A percentile compares a stretch with the other conserved stretches of the same genome.
Evolutionary conservation across 257 asterid species (phyloP).

Genomic region (Agastache rugosa): DNA sequence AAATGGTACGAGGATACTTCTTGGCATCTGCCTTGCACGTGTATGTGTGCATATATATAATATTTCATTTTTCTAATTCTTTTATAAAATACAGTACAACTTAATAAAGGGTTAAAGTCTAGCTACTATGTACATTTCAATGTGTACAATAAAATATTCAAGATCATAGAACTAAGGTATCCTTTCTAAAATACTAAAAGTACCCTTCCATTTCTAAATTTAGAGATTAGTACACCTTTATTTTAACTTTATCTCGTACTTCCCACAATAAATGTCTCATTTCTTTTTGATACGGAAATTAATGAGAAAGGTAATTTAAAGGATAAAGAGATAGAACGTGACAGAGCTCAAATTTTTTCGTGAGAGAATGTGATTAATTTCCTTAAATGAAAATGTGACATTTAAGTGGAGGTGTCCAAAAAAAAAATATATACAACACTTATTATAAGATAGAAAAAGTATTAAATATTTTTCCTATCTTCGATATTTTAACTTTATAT

Average conservation of each 20-base stretch:
- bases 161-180: slow-evolving; percentile 3
- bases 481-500: neutral
- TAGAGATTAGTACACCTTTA: neutral
- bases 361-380: no score
- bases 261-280: no score
- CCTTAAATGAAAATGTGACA: no score
- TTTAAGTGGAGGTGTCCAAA: no score
- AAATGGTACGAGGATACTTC: slow-evolving; percentile 5
- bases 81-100: neutral
- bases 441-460: no score
- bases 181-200: neutral
- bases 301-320: no score
- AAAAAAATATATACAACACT: no score
- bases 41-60: neutral
- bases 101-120: neutral
- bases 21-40: neutral
- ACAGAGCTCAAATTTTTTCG: no score
- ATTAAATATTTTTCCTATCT: no score
- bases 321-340: no score
- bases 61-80: neutral
- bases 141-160: neutral
- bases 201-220: slow-evolving; percentile 3
- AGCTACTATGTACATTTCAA: neutral
- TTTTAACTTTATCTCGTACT: neutral
- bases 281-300: no score